A percentile compares a stretch with the other conserved stretches of the same genome.
Evolutionary conservation across 2,329 filamentous ascomycete genomes (phyloP).

Genomic region (Aureobasidium sp.): DNA sequence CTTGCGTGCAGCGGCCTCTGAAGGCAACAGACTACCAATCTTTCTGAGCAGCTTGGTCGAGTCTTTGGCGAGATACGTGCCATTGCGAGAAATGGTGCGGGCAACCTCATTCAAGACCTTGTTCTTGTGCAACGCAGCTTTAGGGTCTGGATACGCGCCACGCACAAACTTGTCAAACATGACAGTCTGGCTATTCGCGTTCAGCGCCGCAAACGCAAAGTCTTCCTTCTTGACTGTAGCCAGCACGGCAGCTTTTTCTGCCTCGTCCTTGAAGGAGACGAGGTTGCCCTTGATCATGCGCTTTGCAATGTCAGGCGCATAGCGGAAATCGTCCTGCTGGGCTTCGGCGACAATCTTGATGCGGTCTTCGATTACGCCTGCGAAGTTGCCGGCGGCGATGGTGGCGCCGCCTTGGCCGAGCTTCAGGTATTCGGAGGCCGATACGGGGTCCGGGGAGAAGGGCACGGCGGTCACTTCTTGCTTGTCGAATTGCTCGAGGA

Average conservation of each 20-base stretch:
- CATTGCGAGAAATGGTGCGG: slow-evolving; percentile 21
- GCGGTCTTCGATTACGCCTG: slow-evolving; percentile 24
- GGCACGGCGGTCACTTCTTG: slow-evolving; percentile 17
- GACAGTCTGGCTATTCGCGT: slow-evolving; percentile 14
- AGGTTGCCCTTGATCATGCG: slow-evolving; percentile 20
- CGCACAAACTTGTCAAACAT: slow-evolving; percentile 23
- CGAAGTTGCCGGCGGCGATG: slow-evolving; percentile 23
- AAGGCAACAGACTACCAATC: slow-evolving; percentile 19
- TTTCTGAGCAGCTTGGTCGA: slow-evolving; percentile 28
- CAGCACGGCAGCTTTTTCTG: slow-evolving; percentile 20
- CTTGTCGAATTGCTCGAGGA: slow-evolving; percentile 20
- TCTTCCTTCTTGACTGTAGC: slow-evolving; percentile 15
- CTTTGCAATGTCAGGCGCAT: slow-evolving; percentile 19
- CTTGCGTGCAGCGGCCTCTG: slow-evolving; percentile 13
- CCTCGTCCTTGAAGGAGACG: slow-evolving; percentile 18
- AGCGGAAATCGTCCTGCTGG: slow-evolving; percentile 18
- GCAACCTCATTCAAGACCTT: slow-evolving; percentile 22
- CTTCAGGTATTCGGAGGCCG: slow-evolving; percentile 18
- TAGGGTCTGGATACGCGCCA: slow-evolving; percentile 22
- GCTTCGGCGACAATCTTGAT: slow-evolving; percentile 20
- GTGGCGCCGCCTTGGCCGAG: slow-evolving; percentile 22
- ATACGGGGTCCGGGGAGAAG: slow-evolving; percentile 15
- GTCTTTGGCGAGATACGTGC: slow-evolving; percentile 25
- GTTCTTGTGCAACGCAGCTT: slow-evolving; percentile 19
- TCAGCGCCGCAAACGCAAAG: slow-evolving; percentile 17